A percentile compares a stretch with the other conserved stretches of the same genome.
phyloP scores from a whole-genome alignment of 2,329 filamentous ascomycete genomes.

The Diaporthe nobilis region DNA sequence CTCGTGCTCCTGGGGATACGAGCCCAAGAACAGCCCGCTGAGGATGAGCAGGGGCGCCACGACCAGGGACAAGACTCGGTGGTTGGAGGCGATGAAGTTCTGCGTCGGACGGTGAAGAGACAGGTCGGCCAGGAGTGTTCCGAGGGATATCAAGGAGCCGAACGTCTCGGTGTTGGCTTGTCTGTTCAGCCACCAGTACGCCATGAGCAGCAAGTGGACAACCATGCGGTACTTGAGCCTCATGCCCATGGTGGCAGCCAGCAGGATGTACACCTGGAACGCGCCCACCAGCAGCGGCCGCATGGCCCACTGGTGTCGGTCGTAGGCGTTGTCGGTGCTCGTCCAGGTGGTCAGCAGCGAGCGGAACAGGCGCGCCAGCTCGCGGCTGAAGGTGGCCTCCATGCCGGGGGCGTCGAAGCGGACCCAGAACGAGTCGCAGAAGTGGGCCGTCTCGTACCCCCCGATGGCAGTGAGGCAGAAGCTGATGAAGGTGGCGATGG shows the following conservation, averaged over 20 bases:
- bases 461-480: constrained; percentile 64
- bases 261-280: constrained; percentile 64
- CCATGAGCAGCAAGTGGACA: constrained; percentile 59
- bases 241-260: constrained; percentile 63
- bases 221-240: constrained; percentile 62
- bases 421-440: constrained; percentile 65
- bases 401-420: constrained; percentile 62
- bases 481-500: constrained; percentile 64
- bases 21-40: constrained; percentile 61
- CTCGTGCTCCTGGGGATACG: constrained; percentile 64
- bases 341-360: constrained; percentile 65
- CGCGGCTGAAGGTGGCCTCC: constrained; percentile 58
- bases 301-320: constrained; percentile 69
- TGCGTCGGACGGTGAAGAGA: constrained; percentile 62
- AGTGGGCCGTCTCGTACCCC: constrained; percentile 61
- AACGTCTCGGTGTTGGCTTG: constrained; percentile 66
- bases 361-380: constrained; percentile 59
- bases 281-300: constrained; percentile 63
- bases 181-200: constrained; percentile 64
- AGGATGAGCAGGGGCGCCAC: constrained; percentile 54
- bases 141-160: constrained; percentile 65
- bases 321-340: constrained; percentile 64
- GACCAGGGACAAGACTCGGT: constrained; percentile 52
- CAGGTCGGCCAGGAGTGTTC: constrained; percentile 65
- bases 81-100: constrained; percentile 58